Percentiles rank a stretch among this genome's conserved stretches.
phyloP scores from a whole-genome alignment of 495 filamentous ascomycete genomes.

The Annulohypoxylon bovei region DNA sequence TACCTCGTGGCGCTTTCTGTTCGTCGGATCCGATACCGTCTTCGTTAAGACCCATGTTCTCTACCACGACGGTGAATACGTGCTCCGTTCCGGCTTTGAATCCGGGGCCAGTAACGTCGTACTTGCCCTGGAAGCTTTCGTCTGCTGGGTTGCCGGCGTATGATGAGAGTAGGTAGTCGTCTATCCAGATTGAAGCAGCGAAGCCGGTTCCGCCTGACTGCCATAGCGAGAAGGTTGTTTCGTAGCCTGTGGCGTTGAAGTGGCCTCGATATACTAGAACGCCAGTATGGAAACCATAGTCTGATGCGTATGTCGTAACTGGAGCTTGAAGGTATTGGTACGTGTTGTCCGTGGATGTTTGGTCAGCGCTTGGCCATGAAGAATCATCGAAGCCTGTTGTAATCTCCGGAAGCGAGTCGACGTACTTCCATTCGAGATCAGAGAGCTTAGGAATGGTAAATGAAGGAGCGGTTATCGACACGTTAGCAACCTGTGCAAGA shows the following conservation, averaged over 20 bases:
- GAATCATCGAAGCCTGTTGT: constrained; percentile 71
- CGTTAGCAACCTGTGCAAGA: constrained; percentile 48
- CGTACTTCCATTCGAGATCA: constrained; percentile 71
- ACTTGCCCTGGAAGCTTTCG: constrained; percentile 61
- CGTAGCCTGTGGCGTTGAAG: constrained; percentile 72
- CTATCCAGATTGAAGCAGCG: constrained; percentile 66
- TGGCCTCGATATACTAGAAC: constrained; percentile 75
- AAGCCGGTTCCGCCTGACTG: constrained; percentile 73
- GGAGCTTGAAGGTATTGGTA: constrained; percentile 65
- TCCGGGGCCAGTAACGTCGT: constrained; percentile 58
- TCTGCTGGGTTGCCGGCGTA: constrained; percentile 62
- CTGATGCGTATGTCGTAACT: constrained; percentile 70
- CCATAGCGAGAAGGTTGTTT: constrained; percentile 63
- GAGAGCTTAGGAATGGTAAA: constrained; percentile 65
- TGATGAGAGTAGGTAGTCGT: constrained; percentile 64
- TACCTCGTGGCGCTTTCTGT: constrained; percentile 77
- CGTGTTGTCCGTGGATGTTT: constrained; percentile 66
- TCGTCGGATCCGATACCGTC: constrained; percentile 66
- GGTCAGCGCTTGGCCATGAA: constrained; percentile 67
- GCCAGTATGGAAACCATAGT: constrained; percentile 81
- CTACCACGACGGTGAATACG: constrained; percentile 75
- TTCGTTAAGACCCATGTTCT: constrained; percentile 77
- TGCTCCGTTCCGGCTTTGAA: constrained; percentile 65
- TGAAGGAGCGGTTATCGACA: constrained; percentile 63
- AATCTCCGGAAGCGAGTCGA: constrained; percentile 78